Percentiles rank a stretch among this genome's conserved stretches.
Evolutionary conservation across 2,329 filamentous ascomycete genomes (phyloP).

Genomic region (Fusarium subglutinans): DNA sequence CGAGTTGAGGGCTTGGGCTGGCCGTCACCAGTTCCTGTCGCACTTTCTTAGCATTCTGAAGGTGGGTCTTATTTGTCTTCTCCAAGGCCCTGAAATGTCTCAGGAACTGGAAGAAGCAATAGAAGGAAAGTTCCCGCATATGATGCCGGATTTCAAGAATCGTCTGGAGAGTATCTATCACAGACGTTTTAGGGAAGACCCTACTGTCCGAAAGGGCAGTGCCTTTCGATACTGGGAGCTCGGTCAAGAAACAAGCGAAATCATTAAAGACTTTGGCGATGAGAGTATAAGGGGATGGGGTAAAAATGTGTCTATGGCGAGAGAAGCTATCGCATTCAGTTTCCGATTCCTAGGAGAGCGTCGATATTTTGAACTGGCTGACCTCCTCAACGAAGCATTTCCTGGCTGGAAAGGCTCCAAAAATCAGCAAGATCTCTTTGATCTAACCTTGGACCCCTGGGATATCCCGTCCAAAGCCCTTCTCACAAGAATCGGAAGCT

Average conservation of each 20-base stretch:
- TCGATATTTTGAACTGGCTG: not conserved
- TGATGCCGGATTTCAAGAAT: not conserved
- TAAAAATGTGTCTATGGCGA: not conserved
- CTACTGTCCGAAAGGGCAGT: too few relatives aligned
- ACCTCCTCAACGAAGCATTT: not conserved
- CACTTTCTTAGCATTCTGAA: not conserved
- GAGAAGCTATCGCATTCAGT: not conserved
- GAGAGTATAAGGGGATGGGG: accelerated
- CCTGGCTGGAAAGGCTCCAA: not conserved
- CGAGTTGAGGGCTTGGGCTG: not conserved
- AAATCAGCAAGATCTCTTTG: not conserved
- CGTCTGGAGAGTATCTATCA: not conserved
- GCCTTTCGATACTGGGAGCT: not conserved
- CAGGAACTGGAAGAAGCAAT: not conserved
- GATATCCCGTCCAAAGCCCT: not conserved
- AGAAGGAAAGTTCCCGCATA: not conserved
- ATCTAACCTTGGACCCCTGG: not conserved
- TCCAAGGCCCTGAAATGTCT: not conserved
- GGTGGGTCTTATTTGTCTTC: not conserved
- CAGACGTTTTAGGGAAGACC: not conserved
- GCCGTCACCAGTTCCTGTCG: not conserved
- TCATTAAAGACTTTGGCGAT: not conserved
- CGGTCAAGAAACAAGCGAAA: accelerated
- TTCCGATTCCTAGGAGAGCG: not conserved
- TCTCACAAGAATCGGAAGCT: accelerated